Base-by-base conservation (phyloP, 495 filamentous ascomycete genomes). In the Hypoxylon lenormandii region DNA sequence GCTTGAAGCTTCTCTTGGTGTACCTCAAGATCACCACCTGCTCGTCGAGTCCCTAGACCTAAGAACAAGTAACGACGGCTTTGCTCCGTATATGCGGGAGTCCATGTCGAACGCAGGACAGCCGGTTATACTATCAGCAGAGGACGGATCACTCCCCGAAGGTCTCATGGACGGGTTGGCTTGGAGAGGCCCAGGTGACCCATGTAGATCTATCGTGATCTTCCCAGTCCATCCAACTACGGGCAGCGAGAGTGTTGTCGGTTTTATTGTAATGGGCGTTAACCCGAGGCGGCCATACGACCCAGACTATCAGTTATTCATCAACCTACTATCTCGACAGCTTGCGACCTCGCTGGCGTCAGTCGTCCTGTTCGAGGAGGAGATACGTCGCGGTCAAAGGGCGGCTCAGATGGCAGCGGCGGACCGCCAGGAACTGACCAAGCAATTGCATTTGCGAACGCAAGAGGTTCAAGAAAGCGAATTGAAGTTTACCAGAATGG, bases 401-500 rank as follows among this genome's bases (percentile, higher is more conserved):
- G 90, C 89, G 4, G 89, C 89, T 13, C 84, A 84, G 19, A 77
- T 90, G 37, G 89, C 89, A 11, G 86, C 87, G 7, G 77, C 87
- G 37, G 87, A 92, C 75, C 83, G 87, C 2, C 85, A 90, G 49
- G 83, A 89, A 65, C 82, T 92, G 4, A 88, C 87, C 2, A 82
- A 90, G 68, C 85, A 91, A 72, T 80, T 92, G 3, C 86, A 87
- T 50, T 79, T 85, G 8, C 81, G 87, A 48, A 91, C 89, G 1
- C 85, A 89, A 72, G 86, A 91, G 75, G 89, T 88, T 2, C 81
- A 85, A 18, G 88, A 91, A 70, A 88, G 83, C 72, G 89, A 92
- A 73, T 86, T 87, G n/a, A 86, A 85, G 54, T 92, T 92, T 72
- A 90, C 88, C 3, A 79, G 88, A 23, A 91, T 92, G 88, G 88